phyloP scores from a whole-genome alignment of 352 stramenopile genomes.

The Globisporangium echinulatum region DNA sequence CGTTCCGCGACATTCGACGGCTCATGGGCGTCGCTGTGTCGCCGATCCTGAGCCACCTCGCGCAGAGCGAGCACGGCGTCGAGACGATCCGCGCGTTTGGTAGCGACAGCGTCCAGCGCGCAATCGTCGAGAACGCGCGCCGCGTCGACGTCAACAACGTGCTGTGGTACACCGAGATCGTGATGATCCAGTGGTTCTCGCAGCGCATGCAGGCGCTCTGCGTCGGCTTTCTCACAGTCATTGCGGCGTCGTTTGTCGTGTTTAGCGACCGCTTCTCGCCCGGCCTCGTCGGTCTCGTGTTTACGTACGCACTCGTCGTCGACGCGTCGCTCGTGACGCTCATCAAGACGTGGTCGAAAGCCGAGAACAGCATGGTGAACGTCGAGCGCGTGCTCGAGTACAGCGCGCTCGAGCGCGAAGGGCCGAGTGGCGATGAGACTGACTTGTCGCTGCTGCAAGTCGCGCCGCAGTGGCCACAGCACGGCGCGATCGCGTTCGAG shows the following conservation, averaged over 20 bases:
- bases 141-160: slow-evolving; percentile 24
- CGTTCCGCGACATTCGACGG: slow-evolving; percentile 20
- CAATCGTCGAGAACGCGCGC: slow-evolving; percentile 14
- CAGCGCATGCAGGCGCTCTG: slow-evolving; percentile 43
- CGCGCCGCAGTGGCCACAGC: slow-evolving; percentile 53
- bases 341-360: slow-evolving; percentile 15
- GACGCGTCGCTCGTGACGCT: slow-evolving; percentile 68
- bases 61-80: slow-evolving; percentile 19
- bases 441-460: slow-evolving; percentile 11
- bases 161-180: slow-evolving; percentile 24
- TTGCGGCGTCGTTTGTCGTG: slow-evolving; percentile 30
- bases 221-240: slow-evolving; percentile 23
- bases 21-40: slow-evolving; percentile 21
- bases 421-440: background rate
- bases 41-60: slow-evolving; percentile 28
- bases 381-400: slow-evolving; percentile 46
- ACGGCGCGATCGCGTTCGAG: slow-evolving; percentile 76
- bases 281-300: slow-evolving; percentile 73
- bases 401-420: slow-evolving; percentile 22
- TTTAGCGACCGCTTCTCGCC: slow-evolving; percentile 29
- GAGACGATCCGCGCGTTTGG: slow-evolving; percentile 15
- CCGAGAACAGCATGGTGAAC: slow-evolving; percentile 44
- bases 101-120: slow-evolving; percentile 9
- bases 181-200: slow-evolving; percentile 31
- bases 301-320: slow-evolving; percentile 85